Conservation (phyloP, 106 monocot species). For the Agapanthus africanus region DNA sequence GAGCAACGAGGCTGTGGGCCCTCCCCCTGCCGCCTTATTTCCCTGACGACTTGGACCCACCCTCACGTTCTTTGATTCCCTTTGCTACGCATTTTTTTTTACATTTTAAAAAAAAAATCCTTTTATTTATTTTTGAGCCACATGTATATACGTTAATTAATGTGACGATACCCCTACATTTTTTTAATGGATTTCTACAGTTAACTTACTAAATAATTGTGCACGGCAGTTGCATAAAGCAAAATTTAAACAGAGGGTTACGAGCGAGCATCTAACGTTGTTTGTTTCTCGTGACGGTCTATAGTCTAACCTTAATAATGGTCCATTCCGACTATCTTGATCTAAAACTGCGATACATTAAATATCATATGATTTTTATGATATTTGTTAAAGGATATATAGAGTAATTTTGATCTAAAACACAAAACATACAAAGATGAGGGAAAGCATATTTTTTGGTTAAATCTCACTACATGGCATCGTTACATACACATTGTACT, state of each 20-base stretch:
- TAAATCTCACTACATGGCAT: too few species aligned
- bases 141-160: not conserved
- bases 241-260: too few species aligned
- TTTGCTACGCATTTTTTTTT: not conserved
- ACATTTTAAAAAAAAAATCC: not conserved
- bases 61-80: constrained; percentile 17
- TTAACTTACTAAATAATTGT: too few species aligned
- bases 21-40: not conserved
- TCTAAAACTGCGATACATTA: too few species aligned
- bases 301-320: not conserved
- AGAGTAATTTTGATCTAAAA: too few species aligned
- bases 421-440: too few species aligned
- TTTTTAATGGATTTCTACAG: not conserved
- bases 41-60: not conserved
- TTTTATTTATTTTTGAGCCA: not conserved
- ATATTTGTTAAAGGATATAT: too few species aligned
- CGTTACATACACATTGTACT: too few species aligned
- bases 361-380: too few species aligned
- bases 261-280: too few species aligned
- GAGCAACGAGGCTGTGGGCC: not conserved
- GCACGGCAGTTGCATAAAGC: not conserved
- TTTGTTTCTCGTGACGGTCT: too few species aligned
- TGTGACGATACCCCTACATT: not conserved
- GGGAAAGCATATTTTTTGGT: too few species aligned
- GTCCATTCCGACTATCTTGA: not conserved